A percentile compares a stretch with the other conserved stretches of the same genome.
Conservation (phyloP, 1,284 basidiomycete species). For the Neolentinus lepideus region DNA sequence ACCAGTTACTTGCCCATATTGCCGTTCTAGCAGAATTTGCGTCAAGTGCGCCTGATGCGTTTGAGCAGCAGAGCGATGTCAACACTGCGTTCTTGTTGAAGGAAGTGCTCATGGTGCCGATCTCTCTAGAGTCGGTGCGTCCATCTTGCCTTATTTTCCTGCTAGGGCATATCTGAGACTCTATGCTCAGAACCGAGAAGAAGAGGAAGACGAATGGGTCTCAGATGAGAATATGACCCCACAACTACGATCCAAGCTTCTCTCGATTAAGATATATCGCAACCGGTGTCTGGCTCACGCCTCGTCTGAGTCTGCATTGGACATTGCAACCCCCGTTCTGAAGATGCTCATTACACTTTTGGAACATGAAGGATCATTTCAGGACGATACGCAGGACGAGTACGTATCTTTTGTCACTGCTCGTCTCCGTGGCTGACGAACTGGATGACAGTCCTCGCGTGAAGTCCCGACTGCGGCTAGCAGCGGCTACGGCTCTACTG, state of each 20-base stretch:
- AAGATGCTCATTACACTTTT: slow-evolving; percentile 69
- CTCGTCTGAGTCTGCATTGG: slow-evolving; percentile 47
- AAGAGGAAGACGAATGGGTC: slow-evolving; percentile 70
- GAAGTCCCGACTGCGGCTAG: slow-evolving; percentile 69
- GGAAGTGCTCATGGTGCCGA: slow-evolving; percentile 58
- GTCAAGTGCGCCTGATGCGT: slow-evolving; percentile 59
- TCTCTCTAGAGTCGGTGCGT: slow-evolving; percentile 36
- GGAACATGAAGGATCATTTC: slow-evolving; percentile 58
- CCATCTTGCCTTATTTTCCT: slow-evolving; percentile 4
- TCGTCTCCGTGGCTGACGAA: background rate
- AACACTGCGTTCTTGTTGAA: slow-evolving; percentile 71
- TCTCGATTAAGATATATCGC: slow-evolving; percentile 72
- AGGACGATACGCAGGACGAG: slow-evolving; percentile 57
- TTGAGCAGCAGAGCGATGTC: slow-evolving; percentile 71
- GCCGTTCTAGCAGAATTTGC: slow-evolving; percentile 74
- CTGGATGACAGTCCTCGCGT: slow-evolving; percentile 17
- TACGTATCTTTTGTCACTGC: slow-evolving; percentile 26
- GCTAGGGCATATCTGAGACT: slow-evolving; percentile 1
- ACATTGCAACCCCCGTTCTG: slow-evolving; percentile 67
- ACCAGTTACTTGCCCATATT: slow-evolving; percentile 59
- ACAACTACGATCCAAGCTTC: slow-evolving; percentile 59
- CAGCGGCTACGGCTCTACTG: slow-evolving; percentile 76
- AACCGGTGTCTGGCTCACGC: slow-evolving; percentile 73
- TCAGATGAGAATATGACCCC: slow-evolving; percentile 54
- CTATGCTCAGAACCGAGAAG: slow-evolving; percentile 33